Conservation (phyloP, 1,139 yeast species). For the Pichia sp. region DNA sequence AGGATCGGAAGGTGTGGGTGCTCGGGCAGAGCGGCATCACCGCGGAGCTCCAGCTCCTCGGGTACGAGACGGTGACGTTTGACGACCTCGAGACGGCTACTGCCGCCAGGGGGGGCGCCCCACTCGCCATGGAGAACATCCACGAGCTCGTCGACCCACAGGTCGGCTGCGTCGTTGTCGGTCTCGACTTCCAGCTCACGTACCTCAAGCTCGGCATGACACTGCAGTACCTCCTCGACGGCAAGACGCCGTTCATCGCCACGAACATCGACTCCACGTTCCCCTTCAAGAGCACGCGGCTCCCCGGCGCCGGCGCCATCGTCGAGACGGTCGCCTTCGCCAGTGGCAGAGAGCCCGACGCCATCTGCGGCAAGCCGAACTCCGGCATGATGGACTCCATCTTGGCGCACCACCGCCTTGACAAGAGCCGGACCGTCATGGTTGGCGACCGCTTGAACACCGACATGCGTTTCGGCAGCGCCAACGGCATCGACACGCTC, state of each 20-base stretch:
- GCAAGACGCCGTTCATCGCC: slow-evolving; percentile 73
- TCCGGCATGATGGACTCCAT: slow-evolving; percentile 88
- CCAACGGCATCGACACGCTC: slow-evolving; percentile 78
- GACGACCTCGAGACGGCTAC: slow-evolving; percentile 29
- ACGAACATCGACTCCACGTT: slow-evolving; percentile 95
- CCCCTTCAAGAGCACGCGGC: slow-evolving; percentile 78
- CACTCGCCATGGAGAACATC: slow-evolving; percentile 44
- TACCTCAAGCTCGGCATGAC: slow-evolving; percentile 80
- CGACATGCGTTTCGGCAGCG: slow-evolving; percentile 86
- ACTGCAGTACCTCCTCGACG: slow-evolving; percentile 70
- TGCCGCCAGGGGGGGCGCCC: slow-evolving; percentile 25
- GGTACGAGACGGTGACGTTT: slow-evolving; percentile 53
- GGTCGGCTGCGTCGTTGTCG: slow-evolving; percentile 88
- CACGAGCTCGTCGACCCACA: slow-evolving; percentile 57
- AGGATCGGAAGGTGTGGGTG: slow-evolving; percentile 74
- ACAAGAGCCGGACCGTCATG: slow-evolving; percentile 73
- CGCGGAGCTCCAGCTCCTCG: slow-evolving; percentile 63
- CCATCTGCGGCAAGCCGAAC: slow-evolving; percentile 85
- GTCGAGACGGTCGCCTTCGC: slow-evolving; percentile 76
- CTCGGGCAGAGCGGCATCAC: slow-evolving; percentile 81
- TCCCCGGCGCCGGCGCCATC: slow-evolving; percentile 95
- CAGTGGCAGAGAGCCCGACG: slow-evolving; percentile 62
- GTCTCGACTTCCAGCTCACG: slow-evolving; percentile 70
- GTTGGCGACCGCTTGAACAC: slow-evolving; percentile 94
- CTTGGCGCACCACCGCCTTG: slow-evolving; percentile 57